A percentile compares a stretch with the other conserved stretches of the same genome.
Evolutionary conservation across 2,329 filamentous ascomycete species (phyloP).

Genomic region (Aureobasidium sp.): DNA sequence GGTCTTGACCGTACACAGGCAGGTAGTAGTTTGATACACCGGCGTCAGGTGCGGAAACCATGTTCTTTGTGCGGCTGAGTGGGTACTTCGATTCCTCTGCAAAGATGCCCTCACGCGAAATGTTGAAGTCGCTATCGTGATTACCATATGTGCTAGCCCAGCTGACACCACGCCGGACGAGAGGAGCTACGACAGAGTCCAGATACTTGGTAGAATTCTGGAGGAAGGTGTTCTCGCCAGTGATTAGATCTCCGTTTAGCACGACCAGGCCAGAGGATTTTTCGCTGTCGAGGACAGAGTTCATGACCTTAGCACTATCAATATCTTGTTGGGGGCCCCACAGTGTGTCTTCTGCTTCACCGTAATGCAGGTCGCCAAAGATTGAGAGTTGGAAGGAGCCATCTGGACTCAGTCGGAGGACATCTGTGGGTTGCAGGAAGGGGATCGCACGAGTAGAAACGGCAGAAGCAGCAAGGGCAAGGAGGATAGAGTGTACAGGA

Average conservation of each 20-base stretch:
- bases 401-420: conserved; percentile 33
- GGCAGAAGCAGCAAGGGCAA: conserved; percentile 16
- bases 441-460: conserved; percentile 18
- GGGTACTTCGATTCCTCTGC: conserved; percentile 42
- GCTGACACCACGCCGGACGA: conserved; percentile 59
- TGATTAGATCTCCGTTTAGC: conserved; percentile 77
- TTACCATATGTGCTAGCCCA: conserved; percentile 80
- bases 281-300: conserved; percentile 64
- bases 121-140: conserved; percentile 69
- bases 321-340: conserved; percentile 62
- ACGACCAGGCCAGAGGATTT: conserved; percentile 64
- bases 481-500: conserved; percentile 14
- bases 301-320: conserved; percentile 64
- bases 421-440: conserved; percentile 15
- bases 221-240: conserved; percentile 67
- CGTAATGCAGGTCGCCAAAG: conserved; percentile 77
- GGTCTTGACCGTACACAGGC: conserved; percentile 50
- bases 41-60: conserved; percentile 41
- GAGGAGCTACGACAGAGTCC: conserved; percentile 64
- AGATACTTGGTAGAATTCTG: conserved; percentile 65
- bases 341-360: conserved; percentile 59
- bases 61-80: conserved; percentile 47
- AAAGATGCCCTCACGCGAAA: conserved; percentile 54
- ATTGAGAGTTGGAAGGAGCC: conserved; percentile 59
- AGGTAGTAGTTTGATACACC: conserved; percentile 64